phyloP scores from a whole-genome alignment of 2,329 filamentous ascomycete genomes.

The Thermomyces lanuginosus region DNA sequence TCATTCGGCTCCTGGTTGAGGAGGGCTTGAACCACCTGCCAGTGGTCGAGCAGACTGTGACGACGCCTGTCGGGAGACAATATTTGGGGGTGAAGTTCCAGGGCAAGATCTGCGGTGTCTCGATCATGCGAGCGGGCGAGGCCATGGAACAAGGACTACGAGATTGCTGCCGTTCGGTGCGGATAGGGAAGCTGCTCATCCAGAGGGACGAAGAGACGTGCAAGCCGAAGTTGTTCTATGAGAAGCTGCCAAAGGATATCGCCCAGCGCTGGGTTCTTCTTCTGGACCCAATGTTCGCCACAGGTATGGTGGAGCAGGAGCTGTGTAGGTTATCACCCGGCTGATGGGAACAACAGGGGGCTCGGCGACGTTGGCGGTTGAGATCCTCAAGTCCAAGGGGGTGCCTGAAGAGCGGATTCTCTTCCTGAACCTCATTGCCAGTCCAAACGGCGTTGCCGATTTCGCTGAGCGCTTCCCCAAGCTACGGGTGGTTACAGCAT shows the following conservation, averaged over 20 bases:
- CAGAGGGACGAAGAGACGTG: conserved; percentile 92
- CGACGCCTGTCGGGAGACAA: conserved; percentile 71
- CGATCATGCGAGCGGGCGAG: conserved; percentile 95
- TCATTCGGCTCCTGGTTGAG: conserved; percentile 90
- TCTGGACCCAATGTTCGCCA: conserved; percentile 98
- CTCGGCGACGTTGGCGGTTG: conserved; percentile 91
- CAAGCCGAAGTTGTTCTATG: conserved; percentile 86
- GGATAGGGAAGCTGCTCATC: conserved; percentile 96
- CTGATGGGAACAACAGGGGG: conserved; percentile 56
- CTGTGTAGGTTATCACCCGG: not conserved
- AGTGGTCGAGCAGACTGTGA: conserved; percentile 73
- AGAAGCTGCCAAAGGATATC: conserved; percentile 92
- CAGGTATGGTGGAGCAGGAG: conserved; percentile 40
- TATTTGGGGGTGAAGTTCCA: conserved; percentile 91
- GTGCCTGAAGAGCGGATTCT: conserved; percentile 91
- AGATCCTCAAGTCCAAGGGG: conserved; percentile 74
- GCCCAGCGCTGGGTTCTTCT: conserved; percentile 81
- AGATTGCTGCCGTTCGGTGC: conserved; percentile 92
- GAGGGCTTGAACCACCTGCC: conserved; percentile 95
- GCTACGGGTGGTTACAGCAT: conserved; percentile 82
- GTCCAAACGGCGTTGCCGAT: conserved; percentile 74
- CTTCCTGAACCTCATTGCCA: conserved; percentile 95
- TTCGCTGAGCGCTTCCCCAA: conserved; percentile 83
- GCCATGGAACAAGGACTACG: conserved; percentile 95
- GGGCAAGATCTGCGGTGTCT: conserved; percentile 95